phyloP scores from a whole-genome alignment of 192 early-diverging fungal species.

The Thamnidium elegans region DNA sequence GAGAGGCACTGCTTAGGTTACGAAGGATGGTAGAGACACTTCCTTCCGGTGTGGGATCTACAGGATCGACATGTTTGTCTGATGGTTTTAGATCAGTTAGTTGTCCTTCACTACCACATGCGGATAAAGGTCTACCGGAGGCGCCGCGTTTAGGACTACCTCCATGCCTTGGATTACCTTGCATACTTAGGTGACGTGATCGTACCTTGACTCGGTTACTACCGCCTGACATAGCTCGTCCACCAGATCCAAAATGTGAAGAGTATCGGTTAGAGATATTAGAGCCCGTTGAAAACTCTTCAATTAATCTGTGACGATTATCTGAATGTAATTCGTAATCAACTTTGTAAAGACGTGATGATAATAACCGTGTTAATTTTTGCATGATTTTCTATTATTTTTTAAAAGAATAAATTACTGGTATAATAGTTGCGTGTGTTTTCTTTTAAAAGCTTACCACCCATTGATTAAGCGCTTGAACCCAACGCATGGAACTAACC shows the following conservation, averaged over 20 bases:
- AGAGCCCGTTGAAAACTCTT: background rate
- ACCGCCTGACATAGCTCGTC: background rate
- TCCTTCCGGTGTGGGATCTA: slow-evolving; percentile 1
- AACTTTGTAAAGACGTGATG: slow-evolving; percentile 55
- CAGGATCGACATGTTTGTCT: background rate
- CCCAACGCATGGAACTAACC: slow-evolving; percentile 48
- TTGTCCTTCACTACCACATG: slow-evolving; percentile 25
- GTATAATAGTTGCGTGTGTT: background rate
- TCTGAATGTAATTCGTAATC: slow-evolving; percentile 48
- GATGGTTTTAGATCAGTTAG: background rate
- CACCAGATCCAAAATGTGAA: background rate
- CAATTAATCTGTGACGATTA: background rate
- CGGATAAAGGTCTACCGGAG: slow-evolving; percentile 22
- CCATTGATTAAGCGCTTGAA: slow-evolving; percentile 65
- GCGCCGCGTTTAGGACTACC: slow-evolving; percentile 8
- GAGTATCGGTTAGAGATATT: slow-evolving; percentile 27
- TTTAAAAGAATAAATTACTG: background rate
- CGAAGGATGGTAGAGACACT: slow-evolving; percentile 9
- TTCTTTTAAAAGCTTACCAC: slow-evolving; percentile 45
- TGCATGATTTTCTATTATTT: slow-evolving; percentile 64
- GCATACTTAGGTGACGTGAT: slow-evolving; percentile 37
- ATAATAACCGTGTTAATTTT: slow-evolving; percentile 59
- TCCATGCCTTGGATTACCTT: slow-evolving; percentile 21
- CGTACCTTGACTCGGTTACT: slow-evolving; percentile 21
- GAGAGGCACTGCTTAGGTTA: slow-evolving; percentile 8